Evolutionary conservation across 148 eudicot species (phyloP).

Genomic region (Beta vulgaris): DNA sequence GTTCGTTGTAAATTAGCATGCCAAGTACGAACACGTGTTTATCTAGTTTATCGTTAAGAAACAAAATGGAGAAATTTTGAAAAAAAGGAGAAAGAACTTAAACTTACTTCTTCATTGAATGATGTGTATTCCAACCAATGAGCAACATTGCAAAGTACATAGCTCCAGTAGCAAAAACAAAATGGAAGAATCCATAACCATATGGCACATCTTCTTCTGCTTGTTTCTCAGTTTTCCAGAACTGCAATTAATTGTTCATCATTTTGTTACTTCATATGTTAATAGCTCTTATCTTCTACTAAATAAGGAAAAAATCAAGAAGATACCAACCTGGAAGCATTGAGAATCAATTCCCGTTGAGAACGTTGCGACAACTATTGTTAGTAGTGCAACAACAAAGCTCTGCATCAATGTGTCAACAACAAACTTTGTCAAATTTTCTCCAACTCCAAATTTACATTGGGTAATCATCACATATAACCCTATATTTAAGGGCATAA

Average conservation of each 20-base stretch:
- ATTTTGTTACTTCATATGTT: background rate
- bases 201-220: slow-evolving; percentile 72
- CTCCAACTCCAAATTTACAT: background rate
- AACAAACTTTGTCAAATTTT: background rate
- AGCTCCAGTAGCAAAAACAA: slow-evolving; percentile 81
- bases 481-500: too few species aligned
- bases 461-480: too few species aligned
- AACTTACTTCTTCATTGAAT: slow-evolving; percentile 62
- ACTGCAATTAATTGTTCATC: slow-evolving; percentile 38
- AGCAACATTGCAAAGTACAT: slow-evolving; percentile 91
- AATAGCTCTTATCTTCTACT: background rate
- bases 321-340: slow-evolving; percentile 68
- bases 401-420: slow-evolving; percentile 47
- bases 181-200: slow-evolving; percentile 85
- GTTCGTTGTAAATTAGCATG: too few species aligned
- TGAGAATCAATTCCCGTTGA: slow-evolving; percentile 88
- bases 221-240: slow-evolving; percentile 46
- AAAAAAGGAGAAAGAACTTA: slow-evolving; percentile 25
- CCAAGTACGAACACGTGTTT: too few species aligned
- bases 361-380: slow-evolving; percentile 86
- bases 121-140: slow-evolving; percentile 80
- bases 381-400: slow-evolving; percentile 66
- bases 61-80: background rate
- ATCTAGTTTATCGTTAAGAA: too few species aligned
- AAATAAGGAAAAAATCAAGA: background rate